phyloP scores from a whole-genome alignment of 2,329 filamentous ascomycete species.

The Thelonectria olida region DNA sequence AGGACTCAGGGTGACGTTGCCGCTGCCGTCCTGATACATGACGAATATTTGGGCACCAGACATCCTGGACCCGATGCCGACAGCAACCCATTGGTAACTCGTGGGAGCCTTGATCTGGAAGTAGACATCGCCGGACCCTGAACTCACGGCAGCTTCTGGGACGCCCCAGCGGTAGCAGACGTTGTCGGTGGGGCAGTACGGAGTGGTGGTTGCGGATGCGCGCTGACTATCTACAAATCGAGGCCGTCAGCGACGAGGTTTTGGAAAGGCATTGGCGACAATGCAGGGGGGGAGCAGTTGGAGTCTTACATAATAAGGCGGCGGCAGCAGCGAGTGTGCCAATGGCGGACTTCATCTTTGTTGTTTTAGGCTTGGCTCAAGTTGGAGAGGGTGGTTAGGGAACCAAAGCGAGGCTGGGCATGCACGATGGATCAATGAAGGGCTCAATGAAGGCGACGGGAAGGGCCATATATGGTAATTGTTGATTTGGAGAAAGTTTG shows the following conservation, averaged over 20 bases:
- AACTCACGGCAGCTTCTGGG: constrained; percentile 57
- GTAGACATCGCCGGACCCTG: constrained; percentile 65
- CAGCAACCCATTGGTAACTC: constrained; percentile 63
- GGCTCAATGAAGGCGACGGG: background rate
- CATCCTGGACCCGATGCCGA: constrained; percentile 68
- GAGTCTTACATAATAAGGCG: constrained; percentile 33
- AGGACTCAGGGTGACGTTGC: constrained; percentile 70
- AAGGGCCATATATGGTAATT: constrained; percentile 15
- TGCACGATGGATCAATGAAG: background rate
- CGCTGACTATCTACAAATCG: constrained; percentile 30
- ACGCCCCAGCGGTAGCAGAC: constrained; percentile 67
- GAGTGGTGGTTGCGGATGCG: constrained; percentile 39
- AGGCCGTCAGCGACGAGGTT: constrained; percentile 16
- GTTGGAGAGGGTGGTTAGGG: background rate
- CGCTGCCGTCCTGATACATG: constrained; percentile 65
- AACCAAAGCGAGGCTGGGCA: background rate
- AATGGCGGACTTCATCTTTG: constrained; percentile 32
- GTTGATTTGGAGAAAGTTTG: background rate
- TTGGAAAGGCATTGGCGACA: background rate
- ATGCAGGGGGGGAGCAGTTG: background rate
- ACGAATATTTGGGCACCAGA: constrained; percentile 67
- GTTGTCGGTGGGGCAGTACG: constrained; percentile 53
- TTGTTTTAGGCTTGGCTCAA: background rate
- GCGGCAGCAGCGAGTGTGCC: constrained; percentile 24
- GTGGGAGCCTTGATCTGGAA: constrained; percentile 67